Evolutionary conservation across 108 stramenopile genomes (phyloP).

Genomic region (Pseudonitzschia multiseries): DNA sequence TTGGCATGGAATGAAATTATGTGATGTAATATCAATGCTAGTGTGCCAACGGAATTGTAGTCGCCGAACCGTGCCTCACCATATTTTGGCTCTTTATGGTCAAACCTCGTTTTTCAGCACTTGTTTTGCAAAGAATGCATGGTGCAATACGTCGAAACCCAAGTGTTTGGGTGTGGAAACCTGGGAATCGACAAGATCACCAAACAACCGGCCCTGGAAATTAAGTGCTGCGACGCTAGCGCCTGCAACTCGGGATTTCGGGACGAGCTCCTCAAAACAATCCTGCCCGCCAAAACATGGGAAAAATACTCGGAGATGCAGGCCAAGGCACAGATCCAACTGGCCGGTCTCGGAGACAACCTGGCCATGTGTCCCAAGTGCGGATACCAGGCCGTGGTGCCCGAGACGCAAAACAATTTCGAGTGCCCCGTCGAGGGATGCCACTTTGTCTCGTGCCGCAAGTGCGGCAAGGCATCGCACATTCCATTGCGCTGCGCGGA

Average conservation of each 20-base stretch:
- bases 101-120: conserved; percentile 31
- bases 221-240: conserved; percentile 69
- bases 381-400: conserved; percentile 61
- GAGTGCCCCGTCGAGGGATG: conserved; percentile 68
- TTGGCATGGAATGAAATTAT: too few species aligned
- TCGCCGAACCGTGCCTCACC: background rate
- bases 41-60: background rate
- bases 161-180: conserved; percentile 71
- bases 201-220: conserved; percentile 47
- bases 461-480: conserved; percentile 79
- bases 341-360: conserved; percentile 45
- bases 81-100: background rate
- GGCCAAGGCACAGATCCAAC: conserved; percentile 45
- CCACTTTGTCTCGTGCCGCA: conserved; percentile 67
- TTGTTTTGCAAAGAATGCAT: conserved; percentile 82
- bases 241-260: conserved; percentile 73
- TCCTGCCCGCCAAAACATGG: conserved; percentile 61
- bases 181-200: conserved; percentile 53
- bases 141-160: conserved; percentile 59
- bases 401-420: conserved; percentile 49
- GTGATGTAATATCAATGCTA: too few species aligned
- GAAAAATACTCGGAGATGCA: conserved; percentile 83
- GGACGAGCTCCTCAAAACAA: conserved; percentile 51
- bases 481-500: conserved; percentile 75
- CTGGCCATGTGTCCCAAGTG: conserved; percentile 77